Evolutionary conservation across 2,329 filamentous ascomycete genomes (phyloP).

Genomic region (Sporothrix euskadiensis): DNA sequence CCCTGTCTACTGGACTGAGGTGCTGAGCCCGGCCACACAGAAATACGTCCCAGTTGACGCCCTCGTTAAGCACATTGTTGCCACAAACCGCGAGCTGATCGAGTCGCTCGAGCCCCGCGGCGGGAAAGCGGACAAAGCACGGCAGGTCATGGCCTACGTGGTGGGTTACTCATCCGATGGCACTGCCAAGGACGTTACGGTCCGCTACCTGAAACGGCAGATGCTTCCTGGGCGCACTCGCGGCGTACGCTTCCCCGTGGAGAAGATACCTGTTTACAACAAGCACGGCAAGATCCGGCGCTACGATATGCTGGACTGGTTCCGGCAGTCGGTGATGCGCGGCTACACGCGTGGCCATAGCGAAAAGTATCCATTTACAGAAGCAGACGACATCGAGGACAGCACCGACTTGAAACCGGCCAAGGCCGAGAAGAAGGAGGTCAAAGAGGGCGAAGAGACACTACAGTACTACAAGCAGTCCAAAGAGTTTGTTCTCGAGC

Average conservation of each 20-base stretch:
- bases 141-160: slow-evolving; percentile 88
- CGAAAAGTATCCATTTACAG: slow-evolving; percentile 58
- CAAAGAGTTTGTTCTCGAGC: slow-evolving; percentile 77
- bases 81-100: slow-evolving; percentile 69
- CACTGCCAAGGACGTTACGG: slow-evolving; percentile 91
- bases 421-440: slow-evolving; percentile 69
- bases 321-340: slow-evolving; percentile 70
- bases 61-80: slow-evolving; percentile 66
- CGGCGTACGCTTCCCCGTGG: slow-evolving; percentile 72
- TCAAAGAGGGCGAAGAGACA: slow-evolving; percentile 75
- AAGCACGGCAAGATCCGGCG: slow-evolving; percentile 73
- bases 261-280: slow-evolving; percentile 80
- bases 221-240: slow-evolving; percentile 88
- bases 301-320: slow-evolving; percentile 85
- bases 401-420: slow-evolving; percentile 71
- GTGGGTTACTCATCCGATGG: slow-evolving; percentile 80
- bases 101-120: slow-evolving; percentile 81
- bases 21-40: slow-evolving; percentile 76
- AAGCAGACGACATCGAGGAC: slow-evolving; percentile 78
- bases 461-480: slow-evolving; percentile 87
- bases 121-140: slow-evolving; percentile 76
- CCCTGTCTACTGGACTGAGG: slow-evolving; percentile 92
- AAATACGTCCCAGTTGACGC: slow-evolving; percentile 79
- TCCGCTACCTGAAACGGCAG: slow-evolving; percentile 81
- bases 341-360: slow-evolving; percentile 60